phyloP scores from a whole-genome alignment of 2,329 filamentous ascomycete genomes.

The Aquanectria penicillioides region DNA sequence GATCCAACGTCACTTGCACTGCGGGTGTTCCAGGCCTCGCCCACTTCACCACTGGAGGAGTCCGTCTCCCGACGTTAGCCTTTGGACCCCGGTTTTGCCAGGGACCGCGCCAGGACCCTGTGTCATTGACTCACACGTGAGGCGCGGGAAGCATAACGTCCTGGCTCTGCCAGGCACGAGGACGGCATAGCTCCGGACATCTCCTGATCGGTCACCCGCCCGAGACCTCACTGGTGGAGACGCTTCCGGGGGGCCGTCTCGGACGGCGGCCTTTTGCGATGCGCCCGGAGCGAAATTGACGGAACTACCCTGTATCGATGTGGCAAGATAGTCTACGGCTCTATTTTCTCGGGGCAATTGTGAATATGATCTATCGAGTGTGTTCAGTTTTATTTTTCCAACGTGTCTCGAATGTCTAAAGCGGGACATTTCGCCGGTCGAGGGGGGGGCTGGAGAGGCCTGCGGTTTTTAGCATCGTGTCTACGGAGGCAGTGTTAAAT shows the following conservation, averaged over 20 bases:
- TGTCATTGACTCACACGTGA: slow-evolving; percentile 23
- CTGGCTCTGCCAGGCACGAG: slow-evolving; percentile 24
- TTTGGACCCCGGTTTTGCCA: neutral
- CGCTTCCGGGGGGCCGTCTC: slow-evolving; percentile 25
- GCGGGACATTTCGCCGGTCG: too few species aligned
- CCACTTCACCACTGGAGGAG: too few species aligned
- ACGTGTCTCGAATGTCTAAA: too few species aligned
- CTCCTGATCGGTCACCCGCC: slow-evolving; percentile 35
- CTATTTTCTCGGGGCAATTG: neutral
- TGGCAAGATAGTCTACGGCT: neutral
- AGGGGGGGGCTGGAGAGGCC: too few species aligned
- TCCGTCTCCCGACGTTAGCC: too few species aligned
- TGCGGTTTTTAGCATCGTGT: too few species aligned
- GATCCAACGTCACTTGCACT: slow-evolving; percentile 39
- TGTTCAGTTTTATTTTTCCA: too few species aligned
- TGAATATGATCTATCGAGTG: neutral
- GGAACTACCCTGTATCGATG: slow-evolving; percentile 29
- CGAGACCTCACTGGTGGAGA: slow-evolving; percentile 7
- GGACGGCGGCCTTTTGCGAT: slow-evolving; percentile 26
- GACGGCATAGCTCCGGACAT: slow-evolving; percentile 29
- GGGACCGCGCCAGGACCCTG: slow-evolving; percentile 3
- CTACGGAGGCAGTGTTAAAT: too few species aligned
- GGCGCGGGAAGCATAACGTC: slow-evolving; percentile 4
- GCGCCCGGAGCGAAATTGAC: slow-evolving; percentile 19
- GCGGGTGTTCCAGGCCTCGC: neutral